Evolutionary conservation across 73 alveolate species (phyloP).

Genomic region (Stentor coeruleus): DNA sequence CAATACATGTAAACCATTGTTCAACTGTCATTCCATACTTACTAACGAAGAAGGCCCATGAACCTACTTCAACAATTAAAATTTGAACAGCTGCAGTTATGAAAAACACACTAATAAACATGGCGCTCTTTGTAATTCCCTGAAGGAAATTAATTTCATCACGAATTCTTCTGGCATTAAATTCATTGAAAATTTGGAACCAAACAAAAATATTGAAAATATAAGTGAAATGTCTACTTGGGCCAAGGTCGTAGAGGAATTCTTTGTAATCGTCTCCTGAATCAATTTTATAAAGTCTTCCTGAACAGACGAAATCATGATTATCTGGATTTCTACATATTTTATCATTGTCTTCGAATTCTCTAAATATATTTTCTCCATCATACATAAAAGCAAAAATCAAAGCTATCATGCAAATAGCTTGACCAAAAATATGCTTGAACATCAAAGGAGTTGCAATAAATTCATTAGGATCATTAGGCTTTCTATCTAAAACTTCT

Average conservation of each 20-base stretch:
- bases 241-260: constrained; percentile 38
- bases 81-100: constrained; percentile 30
- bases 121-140: constrained; percentile 53
- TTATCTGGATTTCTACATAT: neutral
- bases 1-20: constrained; percentile 77
- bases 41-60: neutral
- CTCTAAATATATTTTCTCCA: constrained; percentile 69
- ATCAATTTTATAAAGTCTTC: neutral
- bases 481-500: constrained; percentile 71
- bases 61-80: constrained; percentile 33
- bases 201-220: constrained; percentile 64
- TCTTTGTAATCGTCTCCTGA: neutral
- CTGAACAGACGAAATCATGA: neutral
- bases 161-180: constrained; percentile 64
- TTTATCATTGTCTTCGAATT: constrained; percentile 30
- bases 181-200: constrained; percentile 62
- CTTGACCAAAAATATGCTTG: constrained; percentile 67
- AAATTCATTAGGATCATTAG: constrained; percentile 71
- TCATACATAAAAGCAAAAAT: constrained; percentile 50
- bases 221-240: constrained; percentile 67
- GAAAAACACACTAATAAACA: constrained; percentile 30
- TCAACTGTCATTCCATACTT: constrained; percentile 44
- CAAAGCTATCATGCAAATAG: constrained; percentile 54
- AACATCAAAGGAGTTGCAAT: constrained; percentile 77
- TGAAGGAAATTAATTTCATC: constrained; percentile 62